Evolutionary conservation across 345 rosid genomes (phyloP).

Genomic region (Noccaea caerulescens): DNA sequence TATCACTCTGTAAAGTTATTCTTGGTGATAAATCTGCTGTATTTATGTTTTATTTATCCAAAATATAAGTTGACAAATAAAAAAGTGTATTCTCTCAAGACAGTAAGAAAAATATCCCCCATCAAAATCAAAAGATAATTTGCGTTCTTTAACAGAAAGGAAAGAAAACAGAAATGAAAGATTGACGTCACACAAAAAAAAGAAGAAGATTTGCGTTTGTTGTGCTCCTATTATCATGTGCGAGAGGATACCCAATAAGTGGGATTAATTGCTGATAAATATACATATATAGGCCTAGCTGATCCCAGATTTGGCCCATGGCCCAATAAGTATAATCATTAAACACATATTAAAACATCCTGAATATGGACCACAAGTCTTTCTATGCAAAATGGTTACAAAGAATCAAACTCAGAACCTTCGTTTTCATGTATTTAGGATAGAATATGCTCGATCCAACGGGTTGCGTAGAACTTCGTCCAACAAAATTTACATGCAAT

Average conservation of each 20-base stretch:
- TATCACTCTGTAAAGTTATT: slow-evolving; percentile 2
- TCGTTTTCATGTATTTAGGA: slow-evolving; percentile 40
- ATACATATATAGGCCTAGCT: slow-evolving; percentile 9
- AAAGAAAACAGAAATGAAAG: too few relatives aligned
- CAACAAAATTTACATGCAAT: slow-evolving; percentile 10
- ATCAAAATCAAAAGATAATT: not conserved
- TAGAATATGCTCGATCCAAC: slow-evolving; percentile 28
- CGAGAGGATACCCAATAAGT: not conserved
- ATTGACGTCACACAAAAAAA: too few relatives aligned
- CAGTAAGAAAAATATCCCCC: not conserved
- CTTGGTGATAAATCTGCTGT: not conserved
- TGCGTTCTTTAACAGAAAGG: not conserved
- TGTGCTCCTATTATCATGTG: not conserved
- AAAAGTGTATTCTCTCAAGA: not conserved
- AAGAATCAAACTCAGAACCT: slow-evolving; percentile 14
- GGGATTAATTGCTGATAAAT: not conserved
- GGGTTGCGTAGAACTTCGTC: slow-evolving; percentile 35
- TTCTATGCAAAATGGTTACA: slow-evolving; percentile 30
- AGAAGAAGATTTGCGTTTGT: not conserved
- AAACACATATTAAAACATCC: not conserved
- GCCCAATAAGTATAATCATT: slow-evolving; percentile 5
- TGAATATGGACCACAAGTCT: slow-evolving; percentile 29
- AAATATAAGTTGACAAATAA: slow-evolving; percentile 17
- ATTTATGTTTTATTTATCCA: not conserved
- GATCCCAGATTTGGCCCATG: slow-evolving; percentile 9